Percentiles rank a stretch among this genome's conserved stretches.
These are phyloP conservation scores for Lasiosphaeria ovina DNA, from an alignment of 495 filamentous ascomycete species.

Conservation along the genomic window DNA sequence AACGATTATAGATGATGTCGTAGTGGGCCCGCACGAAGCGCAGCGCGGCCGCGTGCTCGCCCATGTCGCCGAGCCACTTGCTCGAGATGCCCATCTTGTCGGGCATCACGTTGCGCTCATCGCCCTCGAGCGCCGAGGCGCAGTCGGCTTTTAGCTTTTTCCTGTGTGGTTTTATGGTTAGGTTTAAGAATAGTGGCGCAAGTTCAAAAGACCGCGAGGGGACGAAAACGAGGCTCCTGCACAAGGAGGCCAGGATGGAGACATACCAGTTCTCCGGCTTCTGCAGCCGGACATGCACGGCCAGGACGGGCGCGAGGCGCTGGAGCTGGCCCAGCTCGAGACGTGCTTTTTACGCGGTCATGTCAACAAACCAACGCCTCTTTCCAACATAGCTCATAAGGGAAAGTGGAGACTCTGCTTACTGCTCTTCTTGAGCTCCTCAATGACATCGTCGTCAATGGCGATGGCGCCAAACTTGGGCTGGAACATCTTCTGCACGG, in stretches of 20 bases:
- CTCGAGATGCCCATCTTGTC: conserved; percentile 47
- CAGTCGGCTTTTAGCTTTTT: conserved; percentile 7
- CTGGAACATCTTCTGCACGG: conserved; percentile 9
- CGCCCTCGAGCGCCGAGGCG: conserved; percentile 3
- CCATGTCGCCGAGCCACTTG: conserved; percentile 72
- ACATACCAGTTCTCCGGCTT: neutral
- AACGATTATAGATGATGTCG: conserved; percentile 19
- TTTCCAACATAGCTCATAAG: neutral
- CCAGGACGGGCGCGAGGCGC: conserved; percentile 10
- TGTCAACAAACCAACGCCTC: neutral
- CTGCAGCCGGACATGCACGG: conserved; percentile 11
- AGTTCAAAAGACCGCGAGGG: neutral
- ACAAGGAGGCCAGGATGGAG: neutral
- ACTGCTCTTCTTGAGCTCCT: conserved; percentile 16
- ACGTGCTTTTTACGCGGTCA: conserved; percentile 1
- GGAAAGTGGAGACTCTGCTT: neutral
- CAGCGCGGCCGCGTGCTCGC: conserved; percentile 64
- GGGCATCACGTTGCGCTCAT: conserved; percentile 14
- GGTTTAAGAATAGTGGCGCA: too few relatives aligned
- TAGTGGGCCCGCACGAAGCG: conserved; percentile 43
- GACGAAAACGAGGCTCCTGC: neutral
- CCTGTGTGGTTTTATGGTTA: neutral
- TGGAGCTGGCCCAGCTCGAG: conserved; percentile 9
- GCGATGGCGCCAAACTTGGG: conserved; percentile 1
- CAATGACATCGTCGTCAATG: conserved; percentile 9